These are phyloP conservation scores for Diddensiella transvaalensis DNA, from an alignment of 805 yeast species.

Conservation along the genomic window DNA sequence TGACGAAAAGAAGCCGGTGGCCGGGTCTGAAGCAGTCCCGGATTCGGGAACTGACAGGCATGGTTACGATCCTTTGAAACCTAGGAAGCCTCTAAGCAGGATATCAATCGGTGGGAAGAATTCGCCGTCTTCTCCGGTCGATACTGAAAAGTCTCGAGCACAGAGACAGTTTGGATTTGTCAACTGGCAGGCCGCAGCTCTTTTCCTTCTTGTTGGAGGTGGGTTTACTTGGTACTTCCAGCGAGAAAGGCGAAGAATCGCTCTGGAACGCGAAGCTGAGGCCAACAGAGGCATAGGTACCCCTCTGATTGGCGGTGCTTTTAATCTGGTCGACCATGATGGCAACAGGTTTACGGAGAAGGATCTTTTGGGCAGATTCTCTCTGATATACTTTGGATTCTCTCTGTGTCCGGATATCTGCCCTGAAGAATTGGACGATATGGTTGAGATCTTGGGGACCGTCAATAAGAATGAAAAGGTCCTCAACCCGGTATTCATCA, in stretches of 20 bases:
- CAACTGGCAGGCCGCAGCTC: conserved; percentile 76
- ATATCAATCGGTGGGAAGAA: conserved; percentile 69
- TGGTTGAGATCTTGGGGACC: conserved; percentile 67
- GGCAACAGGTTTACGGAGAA: conserved; percentile 74
- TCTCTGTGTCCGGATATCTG: conserved; percentile 98
- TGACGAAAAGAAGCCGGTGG: not conserved
- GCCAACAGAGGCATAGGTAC: conserved; percentile 85
- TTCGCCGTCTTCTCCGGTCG: not conserved
- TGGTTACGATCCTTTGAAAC: conserved; percentile 29
- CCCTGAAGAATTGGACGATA: conserved; percentile 94
- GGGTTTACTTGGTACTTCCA: conserved; percentile 68
- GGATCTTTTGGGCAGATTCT: conserved; percentile 72
- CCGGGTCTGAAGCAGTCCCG: conserved; percentile 12
- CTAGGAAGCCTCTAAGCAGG: conserved; percentile 68
- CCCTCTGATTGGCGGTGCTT: conserved; percentile 91
- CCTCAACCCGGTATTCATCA: conserved; percentile 83
- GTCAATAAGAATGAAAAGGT: conserved; percentile 42
- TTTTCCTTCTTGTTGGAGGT: conserved; percentile 68
- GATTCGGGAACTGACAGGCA: conserved; percentile 23
- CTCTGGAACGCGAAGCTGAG: conserved; percentile 74
- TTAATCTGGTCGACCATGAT: conserved; percentile 64
- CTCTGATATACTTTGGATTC: conserved; percentile 91
- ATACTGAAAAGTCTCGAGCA: conserved; percentile 30
- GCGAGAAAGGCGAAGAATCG: conserved; percentile 70
- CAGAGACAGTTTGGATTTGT: conserved; percentile 43